A percentile compares a stretch with the other conserved stretches of the same genome.
phyloP scores from a whole-genome alignment of 345 rosid species.

The Clausena lansium region DNA sequence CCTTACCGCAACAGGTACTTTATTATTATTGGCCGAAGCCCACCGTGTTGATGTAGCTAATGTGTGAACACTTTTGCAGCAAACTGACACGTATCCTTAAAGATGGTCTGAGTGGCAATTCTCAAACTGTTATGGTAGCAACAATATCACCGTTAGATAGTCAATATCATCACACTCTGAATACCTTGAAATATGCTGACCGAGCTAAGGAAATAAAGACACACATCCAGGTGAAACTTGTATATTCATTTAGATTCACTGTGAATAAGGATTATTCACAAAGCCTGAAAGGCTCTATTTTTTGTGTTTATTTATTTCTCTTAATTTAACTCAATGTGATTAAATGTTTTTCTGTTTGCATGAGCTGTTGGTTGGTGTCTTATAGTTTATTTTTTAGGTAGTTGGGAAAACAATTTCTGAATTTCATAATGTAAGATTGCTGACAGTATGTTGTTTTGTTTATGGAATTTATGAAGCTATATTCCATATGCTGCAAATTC shows the following conservation, averaged over 20 bases:
- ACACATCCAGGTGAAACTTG: slow-evolving; percentile 63
- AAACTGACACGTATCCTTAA: slow-evolving; percentile 92
- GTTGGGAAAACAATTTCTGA: not conserved
- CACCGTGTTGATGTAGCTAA: slow-evolving; percentile 8
- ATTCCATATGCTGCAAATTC: not conserved
- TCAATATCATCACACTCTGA: slow-evolving; percentile 80
- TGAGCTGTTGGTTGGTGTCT: not conserved
- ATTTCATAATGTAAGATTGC: not conserved
- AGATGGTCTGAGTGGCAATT: slow-evolving; percentile 98
- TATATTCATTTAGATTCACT: not conserved
- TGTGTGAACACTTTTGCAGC: slow-evolving; percentile 30
- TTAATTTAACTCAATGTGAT: not conserved
- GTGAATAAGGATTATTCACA: not conserved
- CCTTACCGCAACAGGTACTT: slow-evolving; percentile 91
- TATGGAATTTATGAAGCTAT: not conserved
- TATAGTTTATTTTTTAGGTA: too few relatives aligned
- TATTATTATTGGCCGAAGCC: slow-evolving; percentile 4
- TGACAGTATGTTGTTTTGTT: not conserved
- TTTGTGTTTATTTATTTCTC: not conserved
- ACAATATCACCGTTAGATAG: slow-evolving; percentile 58
- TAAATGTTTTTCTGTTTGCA: not conserved
- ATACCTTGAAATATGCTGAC: slow-evolving; percentile 97
- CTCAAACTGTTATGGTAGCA: slow-evolving; percentile 96
- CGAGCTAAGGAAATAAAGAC: slow-evolving; percentile 96
- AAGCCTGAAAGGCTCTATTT: not conserved